These are phyloP conservation scores for Wickerhamiella lipophila DNA, from an alignment of 805 yeast species.

Conservation along the genomic window DNA sequence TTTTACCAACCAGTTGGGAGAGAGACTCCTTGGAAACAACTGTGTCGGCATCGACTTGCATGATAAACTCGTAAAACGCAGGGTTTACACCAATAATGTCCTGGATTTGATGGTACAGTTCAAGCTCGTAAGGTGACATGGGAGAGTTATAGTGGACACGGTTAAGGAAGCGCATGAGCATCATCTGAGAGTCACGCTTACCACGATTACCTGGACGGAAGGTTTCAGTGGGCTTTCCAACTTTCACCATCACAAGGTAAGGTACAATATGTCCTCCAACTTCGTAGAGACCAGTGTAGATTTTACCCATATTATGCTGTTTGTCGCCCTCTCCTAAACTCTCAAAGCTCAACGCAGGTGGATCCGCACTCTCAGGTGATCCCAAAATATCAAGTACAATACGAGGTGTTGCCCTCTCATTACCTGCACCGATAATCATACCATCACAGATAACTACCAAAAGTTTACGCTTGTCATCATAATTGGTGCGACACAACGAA, in stretches of 20 bases:
- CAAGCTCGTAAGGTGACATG: slow-evolving; percentile 47
- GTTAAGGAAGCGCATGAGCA: slow-evolving; percentile 47
- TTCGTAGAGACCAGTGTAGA: slow-evolving; percentile 50
- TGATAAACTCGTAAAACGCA: slow-evolving; percentile 42
- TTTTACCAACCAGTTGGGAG: slow-evolving; percentile 44
- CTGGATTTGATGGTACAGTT: slow-evolving; percentile 42
- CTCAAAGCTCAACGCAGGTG: slow-evolving; percentile 37
- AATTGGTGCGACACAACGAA: slow-evolving; percentile 43
- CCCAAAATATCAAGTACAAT: slow-evolving; percentile 39
- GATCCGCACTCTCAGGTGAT: slow-evolving; percentile 36
- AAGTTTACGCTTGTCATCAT: slow-evolving; percentile 45
- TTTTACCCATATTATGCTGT: slow-evolving; percentile 49
- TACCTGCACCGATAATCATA: slow-evolving; percentile 46
- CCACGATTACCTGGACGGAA: slow-evolving; percentile 49
- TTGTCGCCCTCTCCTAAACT: slow-evolving; percentile 49
- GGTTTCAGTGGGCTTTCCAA: slow-evolving; percentile 44
- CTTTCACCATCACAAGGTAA: slow-evolving; percentile 40
- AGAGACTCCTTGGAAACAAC: slow-evolving; percentile 41
- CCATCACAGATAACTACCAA: slow-evolving; percentile 50
- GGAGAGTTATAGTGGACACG: slow-evolving; percentile 46
- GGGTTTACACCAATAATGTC: slow-evolving; percentile 49
- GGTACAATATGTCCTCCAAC: slow-evolving; percentile 44
- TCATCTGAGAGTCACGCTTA: slow-evolving; percentile 50
- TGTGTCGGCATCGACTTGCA: slow-evolving; percentile 57
- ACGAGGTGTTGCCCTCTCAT: slow-evolving; percentile 44